These are phyloP conservation scores for Monocercomonoides exilis DNA, from an alignment of 78 protist genomes.

Conservation along the genomic window DNA sequence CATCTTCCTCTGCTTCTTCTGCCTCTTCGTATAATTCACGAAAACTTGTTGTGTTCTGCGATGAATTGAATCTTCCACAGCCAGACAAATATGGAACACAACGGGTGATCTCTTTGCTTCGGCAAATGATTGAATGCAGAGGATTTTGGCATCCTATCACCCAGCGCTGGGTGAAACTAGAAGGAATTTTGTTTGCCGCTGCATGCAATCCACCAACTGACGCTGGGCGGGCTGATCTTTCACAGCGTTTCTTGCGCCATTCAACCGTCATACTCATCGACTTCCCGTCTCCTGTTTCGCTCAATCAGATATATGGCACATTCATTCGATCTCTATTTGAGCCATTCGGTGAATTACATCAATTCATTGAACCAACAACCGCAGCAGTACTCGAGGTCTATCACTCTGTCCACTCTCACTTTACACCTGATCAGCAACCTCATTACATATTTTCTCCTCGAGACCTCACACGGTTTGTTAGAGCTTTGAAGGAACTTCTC, in stretches of 20 bases:
- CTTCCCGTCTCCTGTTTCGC: constrained; percentile 80
- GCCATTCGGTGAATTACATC: constrained; percentile 44
- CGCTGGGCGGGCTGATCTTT: constrained; percentile 87
- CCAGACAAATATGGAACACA: constrained; percentile 91
- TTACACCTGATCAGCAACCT: constrained; percentile 82
- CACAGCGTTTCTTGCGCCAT: constrained; percentile 76
- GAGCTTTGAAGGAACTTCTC: constrained; percentile 66
- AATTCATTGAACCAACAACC: constrained; percentile 62
- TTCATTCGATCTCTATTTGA: constrained; percentile 79
- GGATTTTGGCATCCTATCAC: constrained; percentile 79
- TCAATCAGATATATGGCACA: constrained; percentile 88
- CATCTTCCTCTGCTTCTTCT: not conserved
- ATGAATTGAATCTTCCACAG: constrained; percentile 89
- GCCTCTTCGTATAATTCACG: not conserved
- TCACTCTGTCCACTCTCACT: constrained; percentile 54
- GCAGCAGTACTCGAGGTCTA: constrained; percentile 89
- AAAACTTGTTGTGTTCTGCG: constrained; percentile 88
- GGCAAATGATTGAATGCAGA: constrained; percentile 82
- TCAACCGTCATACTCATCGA: constrained; percentile 88
- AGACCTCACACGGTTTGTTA: constrained; percentile 87
- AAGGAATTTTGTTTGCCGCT: constrained; percentile 40
- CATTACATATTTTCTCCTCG: constrained; percentile 94
- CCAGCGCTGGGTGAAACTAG: constrained; percentile 2
- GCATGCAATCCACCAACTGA: constrained; percentile 98
- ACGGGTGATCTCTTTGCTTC: constrained; percentile 79